Evolutionary conservation across 208 protist genomes (phyloP).

Genomic region (Leishmania lainsoni): DNA sequence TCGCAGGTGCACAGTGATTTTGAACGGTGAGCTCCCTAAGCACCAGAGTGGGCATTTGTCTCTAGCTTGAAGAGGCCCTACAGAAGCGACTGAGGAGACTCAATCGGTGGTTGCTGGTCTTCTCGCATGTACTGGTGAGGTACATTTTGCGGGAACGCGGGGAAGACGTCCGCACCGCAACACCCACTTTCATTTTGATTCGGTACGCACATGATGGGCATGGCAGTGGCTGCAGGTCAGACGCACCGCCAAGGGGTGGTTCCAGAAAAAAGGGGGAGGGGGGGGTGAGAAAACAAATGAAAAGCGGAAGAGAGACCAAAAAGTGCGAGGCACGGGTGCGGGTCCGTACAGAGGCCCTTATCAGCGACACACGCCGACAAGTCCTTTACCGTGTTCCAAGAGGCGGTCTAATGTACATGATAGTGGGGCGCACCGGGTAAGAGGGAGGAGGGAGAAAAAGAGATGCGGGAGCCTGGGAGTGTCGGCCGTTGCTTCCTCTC

Average conservation of each 20-base stretch:
- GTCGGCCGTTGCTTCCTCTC: not conserved
- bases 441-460: not conserved
- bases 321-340: not conserved
- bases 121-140: not conserved
- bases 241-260: not conserved
- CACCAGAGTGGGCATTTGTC: not conserved
- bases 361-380: not conserved
- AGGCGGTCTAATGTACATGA: not conserved
- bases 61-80: not conserved
- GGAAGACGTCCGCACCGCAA: not conserved
- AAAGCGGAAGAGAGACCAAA: not conserved
- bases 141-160: not conserved
- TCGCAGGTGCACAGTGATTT: not conserved
- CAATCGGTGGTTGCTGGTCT: not conserved
- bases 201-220: too few relatives aligned
- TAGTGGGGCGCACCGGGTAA: not conserved
- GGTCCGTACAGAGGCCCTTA: not conserved
- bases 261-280: not conserved
- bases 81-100: not conserved
- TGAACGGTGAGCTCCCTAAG: not conserved
- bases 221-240: not conserved
- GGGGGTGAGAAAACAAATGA: not conserved
- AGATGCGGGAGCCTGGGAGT: not conserved
- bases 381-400: too few relatives aligned
- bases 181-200: too few relatives aligned